Base-by-base conservation (phyloP, 225 moss, liverwort and hornwort species). In the Antitrichia curtipendula region DNA sequence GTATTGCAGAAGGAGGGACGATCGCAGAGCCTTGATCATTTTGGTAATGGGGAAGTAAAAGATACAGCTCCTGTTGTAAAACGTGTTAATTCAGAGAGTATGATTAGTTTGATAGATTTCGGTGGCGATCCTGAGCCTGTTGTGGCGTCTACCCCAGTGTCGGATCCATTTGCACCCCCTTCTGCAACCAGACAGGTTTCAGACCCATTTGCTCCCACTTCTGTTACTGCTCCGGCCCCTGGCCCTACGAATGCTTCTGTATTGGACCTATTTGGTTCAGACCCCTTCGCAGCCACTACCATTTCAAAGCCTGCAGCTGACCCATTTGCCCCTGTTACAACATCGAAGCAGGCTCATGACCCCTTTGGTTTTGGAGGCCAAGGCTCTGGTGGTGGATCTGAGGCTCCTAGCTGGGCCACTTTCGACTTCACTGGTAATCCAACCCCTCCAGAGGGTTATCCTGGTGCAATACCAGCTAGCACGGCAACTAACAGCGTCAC, bases 91-190 rank as follows among this genome's bases (percentile, higher is more conserved):
- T 96, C 96, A 52, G 96, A 94, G 63, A 95, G 90, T 75, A 90
- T 85, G 91, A 88, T 93, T 88, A 91, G 98, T 92, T 91, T 98
- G 80, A 98, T 98, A 84, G 98, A 98, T 87, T 96, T 98, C n/a
- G 90, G 91, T 86, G 90, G 91, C 22, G 98, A 96, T 41, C 92
- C 94, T 72, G 97, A 95, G 88, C 89, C 96, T 82, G 84, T 92
- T 84, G 84, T 82, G 78, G 66, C 82, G 62, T 54, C 86, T 85
- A 59, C 76, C 20, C 40, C 85, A 27, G 89, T 83, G 27, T 76
- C 89, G 47, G 91, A 91, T 82, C 91, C 91, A 57, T 93, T 93
- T 80, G 89, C 89, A 65, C 68, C 87, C 22, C 82, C 76, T 80
- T 63, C 89, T 63, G 82, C 61, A 63, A 74, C 47, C 53, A 82